Conservation (phyloP, 495 filamentous ascomycete species). For the Neurospora tetraspora region DNA sequence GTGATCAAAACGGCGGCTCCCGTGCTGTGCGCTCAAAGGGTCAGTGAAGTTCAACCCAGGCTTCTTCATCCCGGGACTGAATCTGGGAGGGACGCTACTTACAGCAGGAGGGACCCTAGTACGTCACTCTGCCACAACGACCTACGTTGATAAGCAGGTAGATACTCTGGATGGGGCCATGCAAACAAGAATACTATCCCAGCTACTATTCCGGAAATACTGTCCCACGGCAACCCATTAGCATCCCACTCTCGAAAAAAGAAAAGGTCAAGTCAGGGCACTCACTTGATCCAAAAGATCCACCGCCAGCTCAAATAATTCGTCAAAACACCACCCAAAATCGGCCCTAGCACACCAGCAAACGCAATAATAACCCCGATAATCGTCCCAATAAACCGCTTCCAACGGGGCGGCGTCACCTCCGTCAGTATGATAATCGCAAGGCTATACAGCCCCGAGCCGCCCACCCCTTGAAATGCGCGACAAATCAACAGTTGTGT, state of each 20-base stretch:
- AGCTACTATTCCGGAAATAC: constrained; percentile 36
- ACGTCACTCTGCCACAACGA: constrained; percentile 44
- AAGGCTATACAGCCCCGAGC: constrained; percentile 36
- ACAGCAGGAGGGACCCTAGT: constrained; percentile 43
- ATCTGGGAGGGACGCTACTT: not conserved
- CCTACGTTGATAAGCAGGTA: constrained; percentile 18
- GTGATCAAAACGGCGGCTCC: constrained; percentile 46
- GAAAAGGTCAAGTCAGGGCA: not conserved
- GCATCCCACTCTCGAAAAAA: constrained; percentile 3
- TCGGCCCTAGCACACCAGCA: constrained; percentile 41
- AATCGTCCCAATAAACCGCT: constrained; percentile 25
- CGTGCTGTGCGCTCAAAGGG: constrained; percentile 20
- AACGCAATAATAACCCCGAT: constrained; percentile 22
- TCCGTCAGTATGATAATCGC: constrained; percentile 44
- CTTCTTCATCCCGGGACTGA: not conserved
- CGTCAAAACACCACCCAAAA: constrained; percentile 55
- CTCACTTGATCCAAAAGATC: constrained; percentile 58
- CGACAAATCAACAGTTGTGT: constrained; percentile 37
- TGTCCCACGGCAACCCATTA: constrained; percentile 19
- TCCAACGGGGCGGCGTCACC: constrained; percentile 29
- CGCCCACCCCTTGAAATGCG: constrained; percentile 36
- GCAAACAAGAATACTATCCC: constrained; percentile 36
- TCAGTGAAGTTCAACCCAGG: not conserved
- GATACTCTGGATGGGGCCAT: constrained; percentile 30
- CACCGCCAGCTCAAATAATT: constrained; percentile 54